Conservation (phyloP, 768 basidiomycete genomes). For the Trametes sanguinea region DNA sequence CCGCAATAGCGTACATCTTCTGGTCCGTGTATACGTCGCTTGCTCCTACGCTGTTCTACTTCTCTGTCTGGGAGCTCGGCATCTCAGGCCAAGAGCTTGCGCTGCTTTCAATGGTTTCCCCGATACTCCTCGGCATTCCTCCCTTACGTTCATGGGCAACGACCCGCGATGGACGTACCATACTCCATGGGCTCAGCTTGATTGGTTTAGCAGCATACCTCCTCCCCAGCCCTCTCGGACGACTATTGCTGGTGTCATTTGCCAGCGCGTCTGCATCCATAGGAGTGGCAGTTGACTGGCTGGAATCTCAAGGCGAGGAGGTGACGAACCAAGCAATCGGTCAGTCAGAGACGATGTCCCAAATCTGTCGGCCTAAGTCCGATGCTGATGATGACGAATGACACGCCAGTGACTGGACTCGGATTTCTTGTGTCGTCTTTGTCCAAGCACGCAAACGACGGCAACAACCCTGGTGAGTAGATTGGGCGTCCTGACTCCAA, state of each 20-base stretch:
- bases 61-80: constrained; percentile 89
- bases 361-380: background rate
- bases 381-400: background rate
- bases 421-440: constrained; percentile 69
- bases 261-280: constrained; percentile 55
- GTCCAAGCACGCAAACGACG: constrained; percentile 76
- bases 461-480: constrained; percentile 72
- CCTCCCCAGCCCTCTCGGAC: constrained; percentile 50
- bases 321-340: constrained; percentile 49
- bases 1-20: constrained; percentile 64
- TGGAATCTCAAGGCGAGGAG: constrained; percentile 36
- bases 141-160: constrained; percentile 47
- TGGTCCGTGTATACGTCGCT: constrained; percentile 85
- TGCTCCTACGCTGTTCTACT: constrained; percentile 83
- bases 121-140: constrained; percentile 55
- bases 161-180: constrained; percentile 50
- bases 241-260: constrained; percentile 57
- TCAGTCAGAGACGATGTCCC: constrained; percentile 34
- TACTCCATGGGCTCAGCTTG: constrained; percentile 52
- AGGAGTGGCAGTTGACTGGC: constrained; percentile 56
- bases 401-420: constrained; percentile 54
- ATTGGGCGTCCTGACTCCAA: background rate
- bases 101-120: constrained; percentile 70
- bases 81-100: constrained; percentile 82
- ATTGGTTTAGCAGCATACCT: constrained; percentile 55